phyloP scores from a whole-genome alignment of 1,139 yeast genomes.

The Hyphopichia khmerensis region DNA sequence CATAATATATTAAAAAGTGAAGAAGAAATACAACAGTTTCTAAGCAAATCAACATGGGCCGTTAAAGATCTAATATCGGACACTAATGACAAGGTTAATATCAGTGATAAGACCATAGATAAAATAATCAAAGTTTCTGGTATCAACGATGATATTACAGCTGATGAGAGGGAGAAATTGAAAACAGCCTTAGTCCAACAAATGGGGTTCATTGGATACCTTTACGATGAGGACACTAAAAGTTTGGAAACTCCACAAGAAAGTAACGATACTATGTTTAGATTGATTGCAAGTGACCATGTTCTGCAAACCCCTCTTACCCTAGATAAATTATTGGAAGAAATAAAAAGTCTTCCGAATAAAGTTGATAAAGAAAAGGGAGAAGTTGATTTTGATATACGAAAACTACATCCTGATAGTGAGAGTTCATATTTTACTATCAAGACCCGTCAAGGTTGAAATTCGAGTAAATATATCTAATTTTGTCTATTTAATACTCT shows the following conservation, averaged over 20 bases:
- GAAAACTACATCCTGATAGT: constrained; percentile 2
- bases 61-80: constrained; percentile 16
- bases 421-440: constrained; percentile 11
- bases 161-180: constrained; percentile 24
- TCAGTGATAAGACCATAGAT: constrained; percentile 18
- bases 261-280: constrained; percentile 26
- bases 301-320: constrained; percentile 21
- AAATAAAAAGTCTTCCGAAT: constrained; percentile 16
- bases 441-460: neutral
- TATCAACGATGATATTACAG: constrained; percentile 23
- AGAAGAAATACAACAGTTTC: constrained; percentile 9
- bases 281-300: constrained; percentile 38
- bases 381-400: constrained; percentile 19
- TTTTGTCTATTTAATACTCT: constrained; percentile 33
- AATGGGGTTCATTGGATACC: constrained; percentile 43
- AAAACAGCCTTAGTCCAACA: constrained; percentile 40
- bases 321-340: constrained; percentile 19
- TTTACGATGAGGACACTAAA: constrained; percentile 29
- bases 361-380: constrained; percentile 27
- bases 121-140: constrained; percentile 49
- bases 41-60: constrained; percentile 29
- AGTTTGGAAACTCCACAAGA: constrained; percentile 9
- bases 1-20: neutral
- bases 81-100: constrained; percentile 10
- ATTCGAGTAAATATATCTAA: neutral